Percentiles rank a stretch among this genome's conserved stretches.
These are phyloP conservation scores for Candolleomyces eurysporus DNA, from an alignment of 768 basidiomycete genomes.

Conservation along the genomic window DNA sequence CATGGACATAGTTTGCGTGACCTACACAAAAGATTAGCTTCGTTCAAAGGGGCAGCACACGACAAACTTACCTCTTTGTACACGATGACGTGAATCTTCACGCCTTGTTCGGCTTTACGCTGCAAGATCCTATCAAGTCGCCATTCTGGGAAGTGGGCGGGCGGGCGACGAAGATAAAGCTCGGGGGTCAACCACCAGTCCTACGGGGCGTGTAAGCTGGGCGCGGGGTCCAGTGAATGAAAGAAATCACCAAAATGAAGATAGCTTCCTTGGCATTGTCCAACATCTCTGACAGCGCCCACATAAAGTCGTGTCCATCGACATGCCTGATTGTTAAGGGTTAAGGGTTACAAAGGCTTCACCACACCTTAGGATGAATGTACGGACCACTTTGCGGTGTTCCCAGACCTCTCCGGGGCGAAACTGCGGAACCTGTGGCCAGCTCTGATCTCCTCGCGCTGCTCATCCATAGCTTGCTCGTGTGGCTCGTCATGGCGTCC, in stretches of 20 bases:
- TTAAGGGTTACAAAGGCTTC: background rate
- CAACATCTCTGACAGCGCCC: slow-evolving; percentile 89
- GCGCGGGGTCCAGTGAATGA: no score
- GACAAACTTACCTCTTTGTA: slow-evolving; percentile 75
- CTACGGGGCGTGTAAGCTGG: slow-evolving; percentile 27
- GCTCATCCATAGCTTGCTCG: slow-evolving; percentile 68
- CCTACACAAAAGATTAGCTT: slow-evolving; percentile 34
- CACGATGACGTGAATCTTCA: slow-evolving; percentile 86
- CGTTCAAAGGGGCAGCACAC: background rate
- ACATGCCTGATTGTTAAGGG: slow-evolving; percentile 54
- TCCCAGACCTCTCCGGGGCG: slow-evolving; percentile 65
- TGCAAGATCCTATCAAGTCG: slow-evolving; percentile 82
- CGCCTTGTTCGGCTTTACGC: slow-evolving; percentile 89
- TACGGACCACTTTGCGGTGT: slow-evolving; percentile 77
- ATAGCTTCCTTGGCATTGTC: slow-evolving; percentile 79
- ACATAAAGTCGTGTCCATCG: slow-evolving; percentile 97
- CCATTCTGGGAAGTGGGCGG: slow-evolving; percentile 83
- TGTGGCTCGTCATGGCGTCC: slow-evolving; percentile 75
- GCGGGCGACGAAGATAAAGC: slow-evolving; percentile 89
- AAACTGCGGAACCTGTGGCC: slow-evolving; percentile 87
- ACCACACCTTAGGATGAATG: background rate
- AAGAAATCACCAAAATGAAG: slow-evolving; percentile 71
- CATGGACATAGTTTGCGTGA: slow-evolving; percentile 91
- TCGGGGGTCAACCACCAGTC: slow-evolving; percentile 97
- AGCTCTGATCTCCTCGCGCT: slow-evolving; percentile 72